Evolutionary conservation across 208 protist genomes (phyloP).

Genomic region (Trypanosoma caninum): DNA sequence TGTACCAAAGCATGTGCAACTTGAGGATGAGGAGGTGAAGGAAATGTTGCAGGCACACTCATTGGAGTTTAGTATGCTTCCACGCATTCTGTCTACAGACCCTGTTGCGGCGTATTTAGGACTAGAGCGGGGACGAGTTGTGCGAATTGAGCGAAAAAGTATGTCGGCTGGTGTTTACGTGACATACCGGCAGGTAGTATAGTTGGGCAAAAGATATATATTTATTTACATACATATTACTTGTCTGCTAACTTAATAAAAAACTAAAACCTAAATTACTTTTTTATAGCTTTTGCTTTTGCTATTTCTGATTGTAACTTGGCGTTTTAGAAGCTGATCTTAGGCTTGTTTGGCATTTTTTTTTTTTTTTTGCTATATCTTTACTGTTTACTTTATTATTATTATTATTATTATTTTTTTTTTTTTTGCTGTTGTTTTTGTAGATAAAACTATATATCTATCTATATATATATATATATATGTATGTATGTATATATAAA

Average conservation of each 20-base stretch:
- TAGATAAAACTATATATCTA: neutral
- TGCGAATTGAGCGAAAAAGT: conserved; percentile 95
- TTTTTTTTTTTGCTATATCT: neutral
- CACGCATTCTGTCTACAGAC: conserved; percentile 93
- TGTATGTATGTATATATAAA: neutral
- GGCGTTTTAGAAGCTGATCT: too few relatives aligned
- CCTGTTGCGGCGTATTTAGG: conserved; percentile 97
- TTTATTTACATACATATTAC: neutral
- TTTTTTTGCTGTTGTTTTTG: neutral
- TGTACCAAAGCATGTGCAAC: conserved; percentile 94
- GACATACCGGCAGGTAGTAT: conserved; percentile 97
- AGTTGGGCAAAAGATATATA: conserved; percentile 19
- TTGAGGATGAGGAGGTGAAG: conserved; percentile 84
- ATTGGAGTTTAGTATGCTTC: conserved; percentile 94
- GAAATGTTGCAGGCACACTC: conserved; percentile 90
- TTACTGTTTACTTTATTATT: neutral
- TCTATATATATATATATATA: neutral
- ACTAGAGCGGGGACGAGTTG: conserved; percentile 87
- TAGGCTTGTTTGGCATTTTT: neutral
- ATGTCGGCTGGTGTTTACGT: conserved; percentile 98
- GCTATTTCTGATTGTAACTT: too few relatives aligned
- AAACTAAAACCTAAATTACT: too few relatives aligned
- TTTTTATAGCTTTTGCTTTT: too few relatives aligned
- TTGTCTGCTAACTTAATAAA: too few relatives aligned
- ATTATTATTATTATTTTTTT: neutral